Evolutionary conservation across 768 basidiomycete species (phyloP).

Genomic region (Boletellus ananiceps): DNA sequence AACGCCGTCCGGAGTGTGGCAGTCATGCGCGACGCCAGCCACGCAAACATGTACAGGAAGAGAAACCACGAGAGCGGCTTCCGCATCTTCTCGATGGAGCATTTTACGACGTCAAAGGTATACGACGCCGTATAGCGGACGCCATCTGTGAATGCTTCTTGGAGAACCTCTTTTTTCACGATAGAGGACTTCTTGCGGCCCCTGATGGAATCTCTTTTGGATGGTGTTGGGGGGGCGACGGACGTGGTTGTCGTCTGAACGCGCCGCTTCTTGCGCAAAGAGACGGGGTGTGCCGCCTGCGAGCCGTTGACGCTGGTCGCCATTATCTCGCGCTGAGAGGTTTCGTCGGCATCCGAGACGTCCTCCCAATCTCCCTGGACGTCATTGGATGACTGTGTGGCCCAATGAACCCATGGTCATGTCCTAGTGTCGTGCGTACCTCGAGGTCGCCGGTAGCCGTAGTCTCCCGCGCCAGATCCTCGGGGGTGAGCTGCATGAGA

Average conservation of each 20-base stretch:
- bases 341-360: conserved; percentile 17
- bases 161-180: conserved; percentile 27
- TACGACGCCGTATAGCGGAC: conserved; percentile 36
- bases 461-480: not conserved
- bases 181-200: conserved; percentile 26
- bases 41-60: conserved; percentile 47
- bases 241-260: conserved; percentile 17
- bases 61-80: conserved; percentile 53
- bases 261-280: conserved; percentile 29
- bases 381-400: conserved; percentile 1
- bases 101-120: conserved; percentile 43
- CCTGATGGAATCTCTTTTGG: conserved; percentile 15
- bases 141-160: conserved; percentile 19
- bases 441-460: not conserved
- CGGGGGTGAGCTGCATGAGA: conserved; percentile 13
- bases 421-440: conserved; percentile 4
- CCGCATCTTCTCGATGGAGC: conserved; percentile 47
- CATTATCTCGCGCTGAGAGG: conserved; percentile 6
- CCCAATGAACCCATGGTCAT: not conserved
- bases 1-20: conserved; percentile 43
- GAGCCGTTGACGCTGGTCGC: conserved; percentile 6
- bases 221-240: conserved; percentile 17
- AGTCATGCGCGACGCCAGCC: conserved; percentile 40
- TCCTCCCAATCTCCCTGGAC: conserved; percentile 35
- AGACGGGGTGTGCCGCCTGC: conserved; percentile 16